A percentile compares a stretch with the other conserved stretches of the same genome.
These are phyloP conservation scores for Podochytrium sp. DNA, from an alignment of 192 early-diverging fungal species.

Conservation along the genomic window DNA sequence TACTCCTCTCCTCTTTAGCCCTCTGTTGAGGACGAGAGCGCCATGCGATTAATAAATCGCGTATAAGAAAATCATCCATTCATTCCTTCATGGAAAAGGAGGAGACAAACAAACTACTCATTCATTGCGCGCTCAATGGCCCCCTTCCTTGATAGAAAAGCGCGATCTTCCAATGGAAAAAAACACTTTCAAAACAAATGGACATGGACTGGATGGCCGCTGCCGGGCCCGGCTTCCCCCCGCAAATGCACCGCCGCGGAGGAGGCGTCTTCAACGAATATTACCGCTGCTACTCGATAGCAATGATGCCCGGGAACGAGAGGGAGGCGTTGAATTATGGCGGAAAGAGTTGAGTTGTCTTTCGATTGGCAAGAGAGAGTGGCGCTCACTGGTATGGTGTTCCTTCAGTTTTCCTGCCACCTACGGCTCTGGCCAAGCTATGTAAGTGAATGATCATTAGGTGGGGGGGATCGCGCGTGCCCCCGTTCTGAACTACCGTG, in stretches of 20 bases:
- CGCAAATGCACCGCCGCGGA: not conserved
- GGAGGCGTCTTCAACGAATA: constrained; percentile 36
- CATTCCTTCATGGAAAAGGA: no score
- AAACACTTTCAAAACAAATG: constrained; percentile 1
- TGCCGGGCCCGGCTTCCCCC: not conserved
- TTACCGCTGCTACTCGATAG: constrained; percentile 72
- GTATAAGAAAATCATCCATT: no score
- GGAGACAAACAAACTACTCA: no score
- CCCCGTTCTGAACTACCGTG: not conserved
- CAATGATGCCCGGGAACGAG: constrained; percentile 73
- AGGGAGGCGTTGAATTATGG: constrained; percentile 75
- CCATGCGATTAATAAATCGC: no score
- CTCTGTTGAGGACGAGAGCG: no score
- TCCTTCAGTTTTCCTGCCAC: constrained; percentile 72
- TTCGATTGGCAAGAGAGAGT: no score
- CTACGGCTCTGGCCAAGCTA: constrained; percentile 72
- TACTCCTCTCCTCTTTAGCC: no score
- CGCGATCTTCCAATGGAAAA: no score
- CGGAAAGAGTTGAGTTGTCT: constrained; percentile 71
- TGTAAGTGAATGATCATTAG: constrained; percentile 36
- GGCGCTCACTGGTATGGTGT: no score
- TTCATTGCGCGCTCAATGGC: no score
- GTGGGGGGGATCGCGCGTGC: not conserved
- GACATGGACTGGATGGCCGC: constrained; percentile 10
- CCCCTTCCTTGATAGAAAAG: no score